phyloP scores from a whole-genome alignment of 495 filamentous ascomycete species.

The Neurospora intermedia region DNA sequence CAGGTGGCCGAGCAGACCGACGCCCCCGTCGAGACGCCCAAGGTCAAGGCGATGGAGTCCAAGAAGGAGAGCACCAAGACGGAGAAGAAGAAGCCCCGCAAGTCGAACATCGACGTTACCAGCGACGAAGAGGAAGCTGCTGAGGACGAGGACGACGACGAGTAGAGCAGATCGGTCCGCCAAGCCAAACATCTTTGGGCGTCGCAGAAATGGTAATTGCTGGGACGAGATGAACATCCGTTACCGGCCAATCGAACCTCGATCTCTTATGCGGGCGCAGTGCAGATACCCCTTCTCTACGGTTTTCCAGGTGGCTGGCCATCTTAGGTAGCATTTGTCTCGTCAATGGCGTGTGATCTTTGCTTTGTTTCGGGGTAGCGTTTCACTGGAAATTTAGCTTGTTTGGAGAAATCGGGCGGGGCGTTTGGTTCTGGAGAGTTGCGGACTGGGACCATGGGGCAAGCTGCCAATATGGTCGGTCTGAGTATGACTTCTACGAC shows the following conservation, averaged over 20 bases:
- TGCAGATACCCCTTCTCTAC: background rate
- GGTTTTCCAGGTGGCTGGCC: background rate
- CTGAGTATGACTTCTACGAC: background rate
- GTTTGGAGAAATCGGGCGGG: background rate
- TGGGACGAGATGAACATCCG: background rate
- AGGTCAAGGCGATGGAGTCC: conserved; percentile 18
- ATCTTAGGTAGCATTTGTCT: background rate
- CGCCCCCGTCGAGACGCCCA: conserved; percentile 8
- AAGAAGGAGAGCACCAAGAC: conserved; percentile 17
- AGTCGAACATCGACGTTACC: conserved; percentile 47
- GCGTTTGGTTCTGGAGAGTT: background rate
- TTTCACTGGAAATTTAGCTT: background rate
- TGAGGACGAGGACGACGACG: background rate
- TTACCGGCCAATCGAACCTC: background rate
- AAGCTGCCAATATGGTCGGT: background rate
- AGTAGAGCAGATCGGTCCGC: background rate
- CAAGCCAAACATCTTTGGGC: background rate
- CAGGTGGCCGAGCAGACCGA: conserved; percentile 12
- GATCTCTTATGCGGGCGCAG: background rate
- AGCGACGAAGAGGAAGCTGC: conserved; percentile 46
- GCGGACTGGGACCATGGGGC: background rate
- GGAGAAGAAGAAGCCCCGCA: conserved; percentile 11
- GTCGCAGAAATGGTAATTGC: background rate
- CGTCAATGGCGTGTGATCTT: background rate
- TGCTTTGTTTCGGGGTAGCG: background rate